phyloP scores from a whole-genome alignment of 805 yeast species.

The Candida takata region DNA sequence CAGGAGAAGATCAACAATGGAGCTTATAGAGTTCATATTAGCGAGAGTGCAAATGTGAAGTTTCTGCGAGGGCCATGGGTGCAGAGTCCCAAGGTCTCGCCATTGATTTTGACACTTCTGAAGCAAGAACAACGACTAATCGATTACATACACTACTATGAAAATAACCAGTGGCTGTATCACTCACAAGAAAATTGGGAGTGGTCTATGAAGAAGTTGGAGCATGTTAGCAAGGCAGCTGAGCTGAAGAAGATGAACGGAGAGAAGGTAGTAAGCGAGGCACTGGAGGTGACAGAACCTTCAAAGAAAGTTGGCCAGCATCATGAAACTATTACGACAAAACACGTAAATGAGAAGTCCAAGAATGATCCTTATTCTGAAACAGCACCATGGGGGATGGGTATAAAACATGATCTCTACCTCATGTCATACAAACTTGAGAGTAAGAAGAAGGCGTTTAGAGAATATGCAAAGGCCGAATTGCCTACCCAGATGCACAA shows the following conservation, averaged over 20 bases:
- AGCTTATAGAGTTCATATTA: conserved; percentile 15
- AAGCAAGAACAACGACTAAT: conserved; percentile 10
- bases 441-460: conserved; percentile 10
- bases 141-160: conserved; percentile 8
- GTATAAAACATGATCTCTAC: conserved; percentile 16
- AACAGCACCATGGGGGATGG: conserved; percentile 22
- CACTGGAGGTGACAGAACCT: no score
- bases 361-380: no score
- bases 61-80: conserved; percentile 19
- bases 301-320: no score
- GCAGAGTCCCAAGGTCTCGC: conserved; percentile 12
- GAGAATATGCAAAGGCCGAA: conserved; percentile 12
- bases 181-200: conserved; percentile 15
- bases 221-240: no score
- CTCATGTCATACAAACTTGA: conserved; percentile 6
- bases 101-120: conserved; percentile 9
- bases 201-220: neutral
- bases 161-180: conserved; percentile 10
- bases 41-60: conserved; percentile 6
- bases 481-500: conserved; percentile 13
- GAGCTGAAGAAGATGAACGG: no score
- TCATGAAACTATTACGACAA: no score
- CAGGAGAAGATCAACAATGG: conserved; percentile 8
- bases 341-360: no score
- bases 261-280: no score